Evolutionary conservation across 1,284 basidiomycete species (phyloP), one percentile per base, ranked within the genome.

Genomic region (Trichosporon faecale): DNA sequence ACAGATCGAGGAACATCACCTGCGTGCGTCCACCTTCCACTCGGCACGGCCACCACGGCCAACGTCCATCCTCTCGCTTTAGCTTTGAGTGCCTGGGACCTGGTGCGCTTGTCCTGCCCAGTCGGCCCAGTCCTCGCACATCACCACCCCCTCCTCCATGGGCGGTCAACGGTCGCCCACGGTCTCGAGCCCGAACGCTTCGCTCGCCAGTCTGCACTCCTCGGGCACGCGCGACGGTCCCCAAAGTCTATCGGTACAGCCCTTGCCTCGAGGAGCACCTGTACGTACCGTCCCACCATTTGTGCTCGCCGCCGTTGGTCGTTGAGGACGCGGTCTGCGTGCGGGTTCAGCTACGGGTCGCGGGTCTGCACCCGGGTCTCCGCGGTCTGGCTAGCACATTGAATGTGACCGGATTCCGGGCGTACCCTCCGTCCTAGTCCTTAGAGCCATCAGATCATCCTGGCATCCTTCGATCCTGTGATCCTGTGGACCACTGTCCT

Each of bases 331-430:
- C 49, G 23, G 49, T 52, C 49, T 18, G 44, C 21, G 14, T 46
- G 44, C 44, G 44, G 44, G 18, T 46, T 18, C 21, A 3, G 2
- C 3, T 37, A 14, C 35, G 35, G 35, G 40, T 18, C 40, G 49
- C 49, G 49, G 21, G 49, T 55, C 49, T 55, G 55, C 55, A 21
- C 14, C 55, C 27, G 55, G 55, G 55, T 60, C 55, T 29, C 14
- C 29, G 14, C 12, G 27, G 27, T n/a, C 35, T 11, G 23, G 23
- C 27, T 3, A 60, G 11, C 4, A 9, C 55, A 31, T 61, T 61
- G 29, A n/a, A 61, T 3, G 57, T 61, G 57, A 61, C 57, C n/a
- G 57, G 57, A 61, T 61, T 29, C 57, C 57, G 57, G 14, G 27
- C 16, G 29, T 14, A 12, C 49, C 49, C 49, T 52, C 23, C 40